Evolutionary conservation across 805 yeast genomes (phyloP), one percentile per base, ranked within the genome.

Genomic region (Candida vaughaniae): DNA sequence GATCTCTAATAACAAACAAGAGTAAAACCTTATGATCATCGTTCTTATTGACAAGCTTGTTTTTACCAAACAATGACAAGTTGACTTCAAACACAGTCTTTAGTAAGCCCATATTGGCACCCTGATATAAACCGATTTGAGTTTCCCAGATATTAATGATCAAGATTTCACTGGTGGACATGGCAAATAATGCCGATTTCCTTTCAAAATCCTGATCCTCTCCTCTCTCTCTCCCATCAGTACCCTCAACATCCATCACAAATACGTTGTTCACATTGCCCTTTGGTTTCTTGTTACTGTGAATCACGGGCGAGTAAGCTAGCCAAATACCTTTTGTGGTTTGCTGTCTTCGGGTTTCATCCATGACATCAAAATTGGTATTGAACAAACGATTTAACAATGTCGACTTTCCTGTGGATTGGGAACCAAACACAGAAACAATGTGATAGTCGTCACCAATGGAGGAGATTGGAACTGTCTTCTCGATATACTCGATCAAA

Each of bases 121-220:
- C 99, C 59, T 91, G 97, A 56, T 93, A 93, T 29, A 93, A 71
- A 7, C 99, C 99, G 39, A 93, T 89, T 62, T 93, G 99, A 50
- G 87, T 85, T 59, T 93, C 99, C 97, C 98, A 93, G 55, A 91
- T 78, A 60, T 93, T 93, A 29, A 93, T 84, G 43, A 93, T 88
- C 49, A 93, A 70, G 4, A 90, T 80, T 55, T 93, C 98, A 11
- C 93, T 80, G 0, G 96, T 90, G 8, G 97, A 78, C 43, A 93
- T 69, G 0, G 99, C 98, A 68, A 93, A 93, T 29, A 93, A 66
- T 0, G 98, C 98, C 1, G 96, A 90, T 51, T 93, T 93, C 40
- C 99, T 77, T 62, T 93, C 99, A 60, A 93, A 93, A 62, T 93
- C 99, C 62, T 93, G 97, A 61, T 93, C 98, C 52, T 93, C 99